Conservation (phyloP, 1,284 basidiomycete species). For the Microstroma glucosiphilum region DNA sequence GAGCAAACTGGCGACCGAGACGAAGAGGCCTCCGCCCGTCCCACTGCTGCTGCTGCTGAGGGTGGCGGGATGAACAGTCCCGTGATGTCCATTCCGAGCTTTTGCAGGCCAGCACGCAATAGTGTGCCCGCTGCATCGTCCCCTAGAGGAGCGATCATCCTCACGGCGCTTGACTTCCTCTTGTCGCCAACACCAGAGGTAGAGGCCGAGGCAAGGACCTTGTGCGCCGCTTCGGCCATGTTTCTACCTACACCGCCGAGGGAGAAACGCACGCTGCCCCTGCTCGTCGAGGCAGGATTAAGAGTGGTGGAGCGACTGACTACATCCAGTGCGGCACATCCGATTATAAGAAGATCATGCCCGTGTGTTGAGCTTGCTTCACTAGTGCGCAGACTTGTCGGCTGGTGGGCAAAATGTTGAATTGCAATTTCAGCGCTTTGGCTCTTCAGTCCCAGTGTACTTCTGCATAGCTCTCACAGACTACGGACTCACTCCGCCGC, state of each 20-base stretch:
- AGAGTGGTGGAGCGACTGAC: constrained; percentile 9
- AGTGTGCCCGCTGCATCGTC: constrained; percentile 52
- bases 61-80: constrained; percentile 58
- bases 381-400: too few relatives aligned
- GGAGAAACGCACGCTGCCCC: constrained; percentile 67
- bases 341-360: constrained; percentile 29
- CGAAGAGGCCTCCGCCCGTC: neutral
- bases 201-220: constrained; percentile 49
- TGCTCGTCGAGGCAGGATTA: constrained; percentile 61
- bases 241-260: constrained; percentile 91
- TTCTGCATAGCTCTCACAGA: constrained; percentile 18
- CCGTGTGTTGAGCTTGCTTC: too few relatives aligned
- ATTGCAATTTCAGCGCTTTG: neutral
- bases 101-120: constrained; percentile 59
- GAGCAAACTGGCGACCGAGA: constrained; percentile 66
- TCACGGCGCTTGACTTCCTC: constrained; percentile 1
- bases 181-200: constrained; percentile 30
- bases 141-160: constrained; percentile 51
- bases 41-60: constrained; percentile 51
- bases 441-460: constrained; percentile 2
- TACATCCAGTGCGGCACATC: constrained; percentile 45
- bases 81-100: constrained; percentile 71
- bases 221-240: constrained; percentile 81
- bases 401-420: neutral
- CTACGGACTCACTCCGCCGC: neutral